Percentiles rank a stretch among this genome's conserved stretches.
Evolutionary conservation across 345 rosid genomes (phyloP).

Genomic region (Angophora floribunda): DNA sequence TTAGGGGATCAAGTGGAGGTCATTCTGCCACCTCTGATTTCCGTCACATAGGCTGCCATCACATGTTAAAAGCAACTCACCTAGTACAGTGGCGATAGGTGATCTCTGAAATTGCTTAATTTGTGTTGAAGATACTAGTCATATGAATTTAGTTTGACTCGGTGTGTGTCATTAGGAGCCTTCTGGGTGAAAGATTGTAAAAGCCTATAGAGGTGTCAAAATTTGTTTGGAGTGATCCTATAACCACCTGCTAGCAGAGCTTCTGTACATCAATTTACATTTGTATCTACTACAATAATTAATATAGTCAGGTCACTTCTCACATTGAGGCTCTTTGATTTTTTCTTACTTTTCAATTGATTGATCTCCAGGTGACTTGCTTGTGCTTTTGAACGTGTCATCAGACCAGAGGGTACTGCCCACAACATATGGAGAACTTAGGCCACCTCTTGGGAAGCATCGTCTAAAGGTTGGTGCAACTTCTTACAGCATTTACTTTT

Average conservation of each 20-base stretch:
- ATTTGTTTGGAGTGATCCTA: neutral
- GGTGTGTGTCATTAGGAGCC: neutral
- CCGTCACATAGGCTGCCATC: neutral
- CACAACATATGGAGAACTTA: slow-evolving; percentile 87
- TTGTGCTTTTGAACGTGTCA: slow-evolving; percentile 55
- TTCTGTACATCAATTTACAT: neutral
- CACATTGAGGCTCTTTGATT: neutral
- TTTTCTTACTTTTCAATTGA: neutral
- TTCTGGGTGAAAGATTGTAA: neutral
- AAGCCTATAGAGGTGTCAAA: neutral
- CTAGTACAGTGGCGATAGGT: neutral
- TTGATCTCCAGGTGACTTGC: slow-evolving; percentile 60
- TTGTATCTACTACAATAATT: neutral
- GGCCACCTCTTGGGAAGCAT: slow-evolving; percentile 98
- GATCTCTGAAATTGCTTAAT: neutral
- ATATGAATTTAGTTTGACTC: neutral
- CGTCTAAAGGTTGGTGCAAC: slow-evolving; percentile 69
- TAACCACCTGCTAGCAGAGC: neutral
- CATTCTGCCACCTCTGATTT: neutral
- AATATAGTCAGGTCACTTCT: neutral
- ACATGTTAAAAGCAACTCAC: neutral
- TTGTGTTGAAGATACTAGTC: neutral
- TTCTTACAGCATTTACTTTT: neutral
- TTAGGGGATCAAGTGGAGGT: neutral
- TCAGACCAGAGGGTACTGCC: slow-evolving; percentile 80